Conservation (phyloP, 2,329 filamentous ascomycete genomes). For the Pseudocercospora cruenta region DNA sequence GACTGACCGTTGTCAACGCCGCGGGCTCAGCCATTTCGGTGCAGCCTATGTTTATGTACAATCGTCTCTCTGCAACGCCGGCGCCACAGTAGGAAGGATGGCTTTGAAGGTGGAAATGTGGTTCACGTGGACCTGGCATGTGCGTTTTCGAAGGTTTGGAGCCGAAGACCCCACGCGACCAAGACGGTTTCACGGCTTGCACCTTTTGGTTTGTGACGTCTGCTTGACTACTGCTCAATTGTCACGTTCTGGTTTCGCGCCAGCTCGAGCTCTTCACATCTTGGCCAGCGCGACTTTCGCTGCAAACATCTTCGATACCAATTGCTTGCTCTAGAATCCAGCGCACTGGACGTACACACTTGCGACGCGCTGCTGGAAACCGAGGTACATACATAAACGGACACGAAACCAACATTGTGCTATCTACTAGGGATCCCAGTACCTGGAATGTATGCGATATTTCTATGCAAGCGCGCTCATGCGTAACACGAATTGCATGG, state of each 20-base stretch:
- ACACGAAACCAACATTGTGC: background rate
- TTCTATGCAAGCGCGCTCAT: background rate
- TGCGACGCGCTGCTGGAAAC: background rate
- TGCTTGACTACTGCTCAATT: too few relatives aligned
- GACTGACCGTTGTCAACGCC: slow-evolving; percentile 28
- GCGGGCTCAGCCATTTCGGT: slow-evolving; percentile 33
- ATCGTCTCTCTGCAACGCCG: background rate
- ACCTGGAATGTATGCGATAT: background rate
- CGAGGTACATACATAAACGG: background rate
- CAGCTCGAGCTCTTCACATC: background rate
- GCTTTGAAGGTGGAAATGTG: background rate
- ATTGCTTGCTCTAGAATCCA: background rate
- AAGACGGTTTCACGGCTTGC: background rate
- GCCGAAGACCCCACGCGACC: background rate
- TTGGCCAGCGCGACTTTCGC: background rate
- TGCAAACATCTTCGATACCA: background rate
- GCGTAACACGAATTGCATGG: background rate
- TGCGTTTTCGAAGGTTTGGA: background rate
- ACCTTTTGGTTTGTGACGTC: background rate
- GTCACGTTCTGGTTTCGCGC: background rate
- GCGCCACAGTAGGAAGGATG: background rate
- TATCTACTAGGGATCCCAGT: slow-evolving; percentile 1
- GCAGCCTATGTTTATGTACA: background rate
- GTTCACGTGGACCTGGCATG: background rate
- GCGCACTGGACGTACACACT: background rate